A percentile compares a stretch with the other conserved stretches of the same genome.
Conservation (phyloP, 305 asterid species). For the Fraxinus platypoda region DNA sequence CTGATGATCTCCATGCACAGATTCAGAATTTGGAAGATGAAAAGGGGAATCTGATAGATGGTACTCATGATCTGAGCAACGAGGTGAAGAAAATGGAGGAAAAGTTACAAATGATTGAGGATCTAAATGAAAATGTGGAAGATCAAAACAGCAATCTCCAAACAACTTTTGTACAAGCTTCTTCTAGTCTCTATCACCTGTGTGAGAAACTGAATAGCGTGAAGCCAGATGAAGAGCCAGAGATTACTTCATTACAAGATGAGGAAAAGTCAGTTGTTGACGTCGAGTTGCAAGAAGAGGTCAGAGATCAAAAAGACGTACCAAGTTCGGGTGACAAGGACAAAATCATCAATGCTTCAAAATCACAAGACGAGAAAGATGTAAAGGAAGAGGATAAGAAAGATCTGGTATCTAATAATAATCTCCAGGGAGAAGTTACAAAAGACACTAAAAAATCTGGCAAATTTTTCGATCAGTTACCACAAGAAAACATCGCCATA, state of each 20-base stretch:
- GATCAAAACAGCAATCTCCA: constrained; percentile 48
- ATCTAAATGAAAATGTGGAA: constrained; percentile 58
- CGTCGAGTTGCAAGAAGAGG: constrained; percentile 17
- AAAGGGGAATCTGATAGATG: constrained; percentile 31
- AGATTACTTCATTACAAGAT: neutral
- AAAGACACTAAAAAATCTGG: neutral
- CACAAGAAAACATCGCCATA: neutral
- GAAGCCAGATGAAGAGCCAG: constrained; percentile 42
- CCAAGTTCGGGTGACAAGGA: neutral
- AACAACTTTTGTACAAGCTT: constrained; percentile 52
- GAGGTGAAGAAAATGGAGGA: constrained; percentile 63
- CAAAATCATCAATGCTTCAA: neutral
- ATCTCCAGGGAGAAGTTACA: constrained; percentile 13
- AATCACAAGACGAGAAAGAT: constrained; percentile 23
- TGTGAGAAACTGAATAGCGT: constrained; percentile 50
- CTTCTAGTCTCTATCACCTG: constrained; percentile 44
- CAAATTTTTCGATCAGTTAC: neutral
- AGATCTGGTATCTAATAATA: constrained; percentile 19
- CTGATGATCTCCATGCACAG: constrained; percentile 55
- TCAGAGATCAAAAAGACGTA: constrained; percentile 5
- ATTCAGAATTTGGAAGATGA: constrained; percentile 55
- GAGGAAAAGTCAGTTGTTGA: constrained; percentile 4
- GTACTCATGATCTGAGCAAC: constrained; percentile 30
- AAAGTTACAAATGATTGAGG: constrained; percentile 47
- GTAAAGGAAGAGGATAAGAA: constrained; percentile 35